Conservation (phyloP, 2,329 filamentous ascomycete genomes). For the Hypomyces rosellus region DNA sequence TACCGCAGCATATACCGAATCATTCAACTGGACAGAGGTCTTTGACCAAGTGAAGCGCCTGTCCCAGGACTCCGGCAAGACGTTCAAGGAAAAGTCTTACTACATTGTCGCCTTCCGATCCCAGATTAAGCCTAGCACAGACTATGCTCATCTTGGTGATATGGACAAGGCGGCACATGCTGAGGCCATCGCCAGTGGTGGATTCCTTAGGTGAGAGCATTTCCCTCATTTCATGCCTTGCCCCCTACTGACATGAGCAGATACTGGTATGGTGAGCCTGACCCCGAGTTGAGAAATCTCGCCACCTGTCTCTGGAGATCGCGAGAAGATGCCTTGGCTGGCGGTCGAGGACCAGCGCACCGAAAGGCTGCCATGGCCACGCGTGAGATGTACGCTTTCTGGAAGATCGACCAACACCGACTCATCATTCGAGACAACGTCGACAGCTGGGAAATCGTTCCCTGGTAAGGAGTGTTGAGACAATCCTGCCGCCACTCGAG, state of each 20-base stretch:
- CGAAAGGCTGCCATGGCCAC: slow-evolving; percentile 59
- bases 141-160: slow-evolving; percentile 60
- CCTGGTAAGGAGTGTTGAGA: slow-evolving; percentile 38
- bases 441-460: slow-evolving; percentile 55
- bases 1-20: slow-evolving; percentile 62
- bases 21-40: slow-evolving; percentile 70
- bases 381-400: slow-evolving; percentile 58
- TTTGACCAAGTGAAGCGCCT: slow-evolving; percentile 53
- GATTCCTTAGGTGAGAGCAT: slow-evolving; percentile 63
- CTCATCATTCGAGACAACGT: slow-evolving; percentile 63
- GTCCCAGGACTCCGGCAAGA: slow-evolving; percentile 33
- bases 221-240: neutral
- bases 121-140: slow-evolving; percentile 58
- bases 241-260: slow-evolving; percentile 29
- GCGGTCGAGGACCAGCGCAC: slow-evolving; percentile 54
- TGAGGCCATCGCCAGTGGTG: slow-evolving; percentile 73
- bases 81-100: slow-evolving; percentile 60
- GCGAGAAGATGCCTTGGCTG: slow-evolving; percentile 51
- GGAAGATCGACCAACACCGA: slow-evolving; percentile 63
- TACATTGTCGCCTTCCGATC: slow-evolving; percentile 84
- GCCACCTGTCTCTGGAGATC: slow-evolving; percentile 70
- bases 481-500: neutral
- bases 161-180: slow-evolving; percentile 74
- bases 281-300: slow-evolving; percentile 66
- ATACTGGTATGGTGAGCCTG: slow-evolving; percentile 82